Evolutionary conservation across 371 early-diverging fungal genomes (phyloP).

Genomic region (Mortierella sp.): DNA sequence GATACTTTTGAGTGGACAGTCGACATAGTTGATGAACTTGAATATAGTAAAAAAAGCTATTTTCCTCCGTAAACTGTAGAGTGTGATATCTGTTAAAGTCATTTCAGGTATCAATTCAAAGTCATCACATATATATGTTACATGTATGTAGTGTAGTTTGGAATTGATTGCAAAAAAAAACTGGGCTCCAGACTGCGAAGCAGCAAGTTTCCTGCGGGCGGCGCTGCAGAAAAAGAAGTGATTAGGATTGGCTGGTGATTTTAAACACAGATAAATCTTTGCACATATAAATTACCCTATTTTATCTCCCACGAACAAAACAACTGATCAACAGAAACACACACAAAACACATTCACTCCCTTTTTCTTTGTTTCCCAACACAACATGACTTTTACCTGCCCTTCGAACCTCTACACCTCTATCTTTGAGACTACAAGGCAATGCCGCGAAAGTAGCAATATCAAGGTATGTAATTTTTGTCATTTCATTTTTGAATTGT

Average conservation of each 20-base stretch:
- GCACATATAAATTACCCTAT: neutral
- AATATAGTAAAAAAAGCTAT: too few species aligned
- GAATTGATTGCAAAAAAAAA: too few species aligned
- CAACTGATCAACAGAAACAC: neutral
- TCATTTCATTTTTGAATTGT: neutral
- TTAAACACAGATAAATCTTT: too few species aligned
- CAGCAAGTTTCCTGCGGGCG: slow-evolving; percentile 23
- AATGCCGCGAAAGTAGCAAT: slow-evolving; percentile 48
- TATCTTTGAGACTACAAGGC: slow-evolving; percentile 27
- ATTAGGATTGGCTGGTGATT: too few species aligned
- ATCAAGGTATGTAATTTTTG: slow-evolving; percentile 27
- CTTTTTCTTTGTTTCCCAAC: neutral
- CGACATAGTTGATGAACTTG: neutral
- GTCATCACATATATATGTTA: too few species aligned
- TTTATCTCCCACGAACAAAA: neutral
- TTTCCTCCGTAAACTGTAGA: too few species aligned
- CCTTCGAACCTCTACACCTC: slow-evolving; percentile 50
- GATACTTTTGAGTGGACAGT: slow-evolving; percentile 1
- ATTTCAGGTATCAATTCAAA: too few species aligned
- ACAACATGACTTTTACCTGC: slow-evolving; percentile 47
- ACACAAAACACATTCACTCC: slow-evolving; percentile 2
- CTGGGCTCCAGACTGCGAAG: too few species aligned
- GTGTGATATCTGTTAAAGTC: too few species aligned
- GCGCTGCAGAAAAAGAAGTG: slow-evolving; percentile 23
- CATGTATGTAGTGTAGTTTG: too few species aligned